Conservation (phyloP, 2,329 filamentous ascomycete genomes). For the Gaeumannomyces sp. region DNA sequence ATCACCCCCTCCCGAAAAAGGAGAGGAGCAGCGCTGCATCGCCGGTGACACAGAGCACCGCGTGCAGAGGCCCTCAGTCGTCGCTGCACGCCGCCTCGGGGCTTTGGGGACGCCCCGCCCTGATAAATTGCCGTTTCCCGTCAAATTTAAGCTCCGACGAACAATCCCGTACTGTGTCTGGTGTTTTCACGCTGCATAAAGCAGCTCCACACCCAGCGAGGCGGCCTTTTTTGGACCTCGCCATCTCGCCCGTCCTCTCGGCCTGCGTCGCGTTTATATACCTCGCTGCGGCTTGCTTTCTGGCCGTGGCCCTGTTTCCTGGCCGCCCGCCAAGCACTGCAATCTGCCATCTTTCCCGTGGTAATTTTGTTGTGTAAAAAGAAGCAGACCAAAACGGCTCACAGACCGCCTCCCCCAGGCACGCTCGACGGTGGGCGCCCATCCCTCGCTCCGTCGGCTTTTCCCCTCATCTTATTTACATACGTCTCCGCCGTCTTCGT, state of each 20-base stretch:
- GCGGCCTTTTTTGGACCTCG: neutral
- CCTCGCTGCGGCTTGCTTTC: neutral
- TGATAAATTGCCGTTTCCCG: neutral
- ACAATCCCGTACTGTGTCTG: neutral
- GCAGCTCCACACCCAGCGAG: neutral
- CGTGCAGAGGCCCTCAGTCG: neutral
- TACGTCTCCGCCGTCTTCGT: neutral
- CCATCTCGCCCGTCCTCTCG: too few relatives aligned
- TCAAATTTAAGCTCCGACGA: conserved; percentile 1
- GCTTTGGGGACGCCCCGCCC: too few relatives aligned
- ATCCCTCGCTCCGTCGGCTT: neutral
- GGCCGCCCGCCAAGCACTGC: neutral
- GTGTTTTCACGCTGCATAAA: neutral
- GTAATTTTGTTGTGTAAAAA: neutral
- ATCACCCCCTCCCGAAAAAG: neutral
- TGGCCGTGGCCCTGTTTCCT: neutral
- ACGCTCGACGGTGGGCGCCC: neutral
- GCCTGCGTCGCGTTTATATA: too few relatives aligned
- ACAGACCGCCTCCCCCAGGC: too few relatives aligned
- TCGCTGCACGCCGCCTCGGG: too few relatives aligned
- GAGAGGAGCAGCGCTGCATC: neutral
- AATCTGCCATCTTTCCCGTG: neutral
- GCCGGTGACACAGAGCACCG: neutral
- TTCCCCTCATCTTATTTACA: neutral
- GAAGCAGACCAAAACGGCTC: neutral